Percentiles rank a stretch among this genome's conserved stretches.
phyloP scores from a whole-genome alignment of 2,329 filamentous ascomycete genomes.

The Xylaria sp. region DNA sequence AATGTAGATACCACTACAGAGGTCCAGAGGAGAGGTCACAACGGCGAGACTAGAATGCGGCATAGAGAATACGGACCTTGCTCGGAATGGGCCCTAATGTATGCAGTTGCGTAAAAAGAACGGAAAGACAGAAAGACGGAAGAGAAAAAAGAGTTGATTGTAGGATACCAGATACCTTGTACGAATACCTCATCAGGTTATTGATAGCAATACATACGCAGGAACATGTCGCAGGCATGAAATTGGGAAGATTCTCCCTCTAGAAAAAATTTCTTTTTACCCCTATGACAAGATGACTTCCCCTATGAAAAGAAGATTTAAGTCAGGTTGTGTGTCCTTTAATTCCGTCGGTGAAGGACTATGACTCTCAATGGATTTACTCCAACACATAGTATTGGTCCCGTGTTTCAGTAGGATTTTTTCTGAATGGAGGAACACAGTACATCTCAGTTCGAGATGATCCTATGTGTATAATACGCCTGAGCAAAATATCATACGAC shows the following conservation, averaged over 20 bases:
- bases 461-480: not conserved
- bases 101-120: not conserved
- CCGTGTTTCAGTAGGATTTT: not conserved
- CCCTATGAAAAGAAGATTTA: too few species aligned
- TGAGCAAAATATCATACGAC: not conserved
- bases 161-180: slow-evolving; percentile 26
- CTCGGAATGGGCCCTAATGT: not conserved
- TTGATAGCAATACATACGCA: slow-evolving; percentile 6
- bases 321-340: too few species aligned
- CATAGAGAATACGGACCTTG: too few species aligned
- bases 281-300: too few species aligned
- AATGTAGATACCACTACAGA: not conserved
- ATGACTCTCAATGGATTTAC: too few species aligned
- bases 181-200: slow-evolving; percentile 7
- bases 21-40: not conserved
- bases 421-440: too few species aligned
- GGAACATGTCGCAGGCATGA: not conserved
- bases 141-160: not conserved
- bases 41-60: not conserved
- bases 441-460: not conserved
- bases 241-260: not conserved
- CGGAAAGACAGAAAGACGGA: not conserved
- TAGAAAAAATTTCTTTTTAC: too few species aligned
- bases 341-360: too few species aligned
- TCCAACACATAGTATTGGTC: too few species aligned